These are phyloP conservation scores for Botryotinia narcissicola DNA, from an alignment of 2,329 filamentous ascomycete genomes.

Conservation along the genomic window DNA sequence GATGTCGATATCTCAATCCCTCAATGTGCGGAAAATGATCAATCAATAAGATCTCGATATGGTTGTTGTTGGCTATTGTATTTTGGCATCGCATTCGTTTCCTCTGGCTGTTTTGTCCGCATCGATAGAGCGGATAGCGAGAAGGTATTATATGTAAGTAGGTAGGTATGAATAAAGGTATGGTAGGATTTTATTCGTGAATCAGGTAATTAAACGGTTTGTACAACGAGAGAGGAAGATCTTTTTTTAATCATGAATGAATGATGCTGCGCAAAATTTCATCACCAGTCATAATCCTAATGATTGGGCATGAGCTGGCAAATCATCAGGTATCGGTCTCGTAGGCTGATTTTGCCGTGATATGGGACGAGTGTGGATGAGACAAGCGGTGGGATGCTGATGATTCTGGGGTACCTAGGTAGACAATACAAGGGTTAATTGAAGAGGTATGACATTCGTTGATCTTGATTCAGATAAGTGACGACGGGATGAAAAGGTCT, in stretches of 20 bases:
- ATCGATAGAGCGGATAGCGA: conserved; percentile 11
- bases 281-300: conserved; percentile 15
- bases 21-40: not conserved
- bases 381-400: not conserved
- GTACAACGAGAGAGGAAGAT: not conserved
- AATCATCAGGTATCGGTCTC: conserved; percentile 11
- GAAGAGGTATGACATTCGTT: not conserved
- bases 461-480: not conserved
- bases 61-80: not conserved
- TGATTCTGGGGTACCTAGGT: conserved; percentile 7
- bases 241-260: not conserved
- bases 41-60: conserved; percentile 8
- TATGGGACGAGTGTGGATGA: conserved; percentile 1
- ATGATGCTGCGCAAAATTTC: conserved; percentile 14
- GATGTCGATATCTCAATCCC: not conserved
- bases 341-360: conserved; percentile 17
- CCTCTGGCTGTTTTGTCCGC: conserved; percentile 6
- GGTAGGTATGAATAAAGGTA: not conserved
- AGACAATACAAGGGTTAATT: not conserved
- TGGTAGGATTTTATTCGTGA: not conserved
- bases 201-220: not conserved
- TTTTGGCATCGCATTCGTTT: conserved; percentile 14
- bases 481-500: not conserved
- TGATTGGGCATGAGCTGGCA: conserved; percentile 22
- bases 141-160: not conserved